Evolutionary conservation across 2,329 filamentous ascomycete genomes (phyloP), one percentile per base, ranked within the genome.

Genomic region (Dothistroma septosporum): DNA sequence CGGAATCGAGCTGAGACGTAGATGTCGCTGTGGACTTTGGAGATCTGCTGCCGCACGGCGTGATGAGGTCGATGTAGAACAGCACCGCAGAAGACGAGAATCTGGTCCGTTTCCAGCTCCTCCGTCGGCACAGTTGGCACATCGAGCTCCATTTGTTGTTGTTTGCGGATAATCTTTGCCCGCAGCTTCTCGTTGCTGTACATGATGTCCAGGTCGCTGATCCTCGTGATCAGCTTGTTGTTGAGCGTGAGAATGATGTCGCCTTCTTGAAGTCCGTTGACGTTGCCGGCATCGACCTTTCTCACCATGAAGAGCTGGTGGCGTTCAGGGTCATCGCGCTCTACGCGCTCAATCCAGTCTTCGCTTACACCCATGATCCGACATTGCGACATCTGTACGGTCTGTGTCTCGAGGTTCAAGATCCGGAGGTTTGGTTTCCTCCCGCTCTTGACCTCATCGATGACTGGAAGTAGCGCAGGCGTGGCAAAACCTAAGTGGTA

Each of bases 291-390:
- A 68, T 88, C 81, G 62, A 96, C 88, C 78, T 99, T 99, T 70
- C 91, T 89, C 32, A 99, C 91, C 90, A 99, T 97, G 80, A 99
- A 99, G 41, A 99, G 85, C 77, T 99, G 94, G 73, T 99, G 94
- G 60, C 92, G 90, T 55, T 94, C 88, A 44, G 91, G 89, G 75
- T 99, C 97, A 64, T 91, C 91, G 66, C 87, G 82, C 57, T 94
- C 88, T 1, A 97, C 93, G 75, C 91, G 89, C 68, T 90, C 83
- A 69, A 99, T 96, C 94, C 93, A 97, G 64, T 95, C 88, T 65
- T 97, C 92, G 0, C 90, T 91, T 0, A 97, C 91, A 10, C 94
- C 94, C 92, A 99, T 97, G 67, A 97, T 91, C 41, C 92, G 89
- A 16, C 91, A 93, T 77, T 99, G 94, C 44, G 89, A 90, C 93